These are phyloP conservation scores for Skeletonema grethae DNA, from an alignment of 108 stramenopile genomes.

Conservation along the genomic window DNA sequence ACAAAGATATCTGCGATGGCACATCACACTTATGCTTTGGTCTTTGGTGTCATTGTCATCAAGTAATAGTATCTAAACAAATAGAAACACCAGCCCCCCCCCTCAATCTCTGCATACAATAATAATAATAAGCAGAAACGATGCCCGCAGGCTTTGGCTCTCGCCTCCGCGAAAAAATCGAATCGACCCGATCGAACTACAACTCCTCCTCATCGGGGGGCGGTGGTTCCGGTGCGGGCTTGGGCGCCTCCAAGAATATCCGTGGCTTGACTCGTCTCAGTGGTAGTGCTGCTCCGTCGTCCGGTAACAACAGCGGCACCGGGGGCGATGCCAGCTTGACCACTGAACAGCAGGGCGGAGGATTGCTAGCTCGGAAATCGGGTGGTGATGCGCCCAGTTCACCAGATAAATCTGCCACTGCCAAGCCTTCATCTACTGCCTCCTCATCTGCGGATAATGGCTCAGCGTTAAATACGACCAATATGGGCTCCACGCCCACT, in stretches of 20 bases:
- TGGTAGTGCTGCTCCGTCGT: neutral
- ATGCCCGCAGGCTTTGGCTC: slow-evolving; percentile 8
- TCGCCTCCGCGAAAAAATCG: slow-evolving; percentile 5
- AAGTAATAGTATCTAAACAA: neutral
- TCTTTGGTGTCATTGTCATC: no score
- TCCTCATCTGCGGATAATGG: neutral
- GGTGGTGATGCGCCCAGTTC: neutral
- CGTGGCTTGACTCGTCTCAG: slow-evolving; percentile 2
- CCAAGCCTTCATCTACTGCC: neutral
- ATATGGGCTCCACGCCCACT: neutral
- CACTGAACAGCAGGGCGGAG: neutral
- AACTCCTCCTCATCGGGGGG: neutral
- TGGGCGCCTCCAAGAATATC: slow-evolving; percentile 7
- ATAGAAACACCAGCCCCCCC: neutral
- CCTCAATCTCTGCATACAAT: neutral
- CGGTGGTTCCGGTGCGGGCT: neutral
- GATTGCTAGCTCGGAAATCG: neutral
- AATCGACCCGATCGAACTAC: neutral
- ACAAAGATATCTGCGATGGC: no score
- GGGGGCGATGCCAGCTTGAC: neutral
- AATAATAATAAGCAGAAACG: neutral
- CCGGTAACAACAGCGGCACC: neutral
- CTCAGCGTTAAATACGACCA: neutral
- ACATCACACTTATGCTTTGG: no score
- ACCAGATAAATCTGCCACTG: neutral